Conservation (phyloP, 306 rosid species). For the Vicia faba region DNA sequence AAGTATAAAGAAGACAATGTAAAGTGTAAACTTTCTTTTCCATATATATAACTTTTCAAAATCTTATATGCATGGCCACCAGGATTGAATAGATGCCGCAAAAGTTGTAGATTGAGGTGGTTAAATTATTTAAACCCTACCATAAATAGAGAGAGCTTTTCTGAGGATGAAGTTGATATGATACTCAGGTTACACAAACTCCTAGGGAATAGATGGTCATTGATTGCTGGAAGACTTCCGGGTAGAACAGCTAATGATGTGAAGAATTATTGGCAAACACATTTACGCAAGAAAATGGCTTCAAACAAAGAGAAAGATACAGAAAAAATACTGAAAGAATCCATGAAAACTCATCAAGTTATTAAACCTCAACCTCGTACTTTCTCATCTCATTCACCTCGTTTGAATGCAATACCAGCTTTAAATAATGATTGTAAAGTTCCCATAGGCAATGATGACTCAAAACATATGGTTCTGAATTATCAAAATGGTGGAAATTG, state of each 20-base stretch:
- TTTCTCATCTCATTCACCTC: background rate
- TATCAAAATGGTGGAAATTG: background rate
- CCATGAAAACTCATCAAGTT: background rate
- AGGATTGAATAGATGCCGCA: conserved; percentile 8
- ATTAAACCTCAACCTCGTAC: conserved; percentile 11
- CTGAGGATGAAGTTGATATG: conserved; percentile 19
- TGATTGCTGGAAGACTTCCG: background rate
- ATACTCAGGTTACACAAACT: conserved; percentile 1
- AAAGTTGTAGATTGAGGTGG: conserved; percentile 21
- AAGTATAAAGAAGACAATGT: no score
- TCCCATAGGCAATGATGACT: background rate
- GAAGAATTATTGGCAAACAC: conserved; percentile 21
- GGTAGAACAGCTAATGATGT: conserved; percentile 16
- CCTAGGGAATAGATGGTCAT: conserved; percentile 13
- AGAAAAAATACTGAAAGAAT: background rate
- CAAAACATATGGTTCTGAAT: no score
- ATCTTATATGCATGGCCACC: no score
- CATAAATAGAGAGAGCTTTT: background rate
- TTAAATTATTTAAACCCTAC: background rate
- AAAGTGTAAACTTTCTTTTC: no score
- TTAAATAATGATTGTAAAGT: background rate
- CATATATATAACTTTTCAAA: no score
- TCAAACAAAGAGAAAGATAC: no score
- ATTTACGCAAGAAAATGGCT: background rate
- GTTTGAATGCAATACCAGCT: background rate